Conservation (phyloP, 768 basidiomycete genomes). For the Aureoboletus auriporus region DNA sequence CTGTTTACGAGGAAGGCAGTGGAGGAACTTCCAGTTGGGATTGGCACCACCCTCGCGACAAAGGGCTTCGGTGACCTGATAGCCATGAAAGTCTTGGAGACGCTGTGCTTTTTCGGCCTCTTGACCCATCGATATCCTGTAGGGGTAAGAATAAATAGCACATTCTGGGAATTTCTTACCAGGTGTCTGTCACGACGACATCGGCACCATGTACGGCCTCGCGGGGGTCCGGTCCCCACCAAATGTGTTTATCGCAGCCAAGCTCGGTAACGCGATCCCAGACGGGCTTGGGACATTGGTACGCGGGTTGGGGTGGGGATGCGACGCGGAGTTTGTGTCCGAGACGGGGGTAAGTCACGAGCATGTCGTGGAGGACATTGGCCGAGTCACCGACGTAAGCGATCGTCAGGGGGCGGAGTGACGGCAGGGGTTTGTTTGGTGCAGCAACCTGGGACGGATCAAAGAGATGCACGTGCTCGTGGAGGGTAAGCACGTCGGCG, state of each 20-base stretch:
- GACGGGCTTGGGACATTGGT: conserved; percentile 68
- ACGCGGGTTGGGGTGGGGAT: conserved; percentile 56
- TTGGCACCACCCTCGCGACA: conserved; percentile 80
- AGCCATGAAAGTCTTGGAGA: conserved; percentile 82
- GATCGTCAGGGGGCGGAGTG: conserved; percentile 76
- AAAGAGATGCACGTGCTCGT: conserved; percentile 67
- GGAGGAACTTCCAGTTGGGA: conserved; percentile 89
- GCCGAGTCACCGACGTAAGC: conserved; percentile 94
- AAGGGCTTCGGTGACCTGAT: conserved; percentile 88
- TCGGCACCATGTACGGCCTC: conserved; percentile 90
- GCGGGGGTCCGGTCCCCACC: conserved; percentile 73
- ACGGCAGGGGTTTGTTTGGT: conserved; percentile 35
- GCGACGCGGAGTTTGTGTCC: conserved; percentile 87
- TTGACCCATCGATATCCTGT: conserved; percentile 98
- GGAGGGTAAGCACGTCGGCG: conserved; percentile 87
- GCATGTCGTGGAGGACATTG: conserved; percentile 96
- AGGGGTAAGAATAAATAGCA: not conserved
- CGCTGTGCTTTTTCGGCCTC: conserved; percentile 90
- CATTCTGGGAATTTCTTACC: conserved; percentile 43
- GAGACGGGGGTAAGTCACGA: conserved; percentile 88
- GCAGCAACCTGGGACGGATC: conserved; percentile 20
- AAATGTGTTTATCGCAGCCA: conserved; percentile 66
- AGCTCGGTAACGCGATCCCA: conserved; percentile 79
- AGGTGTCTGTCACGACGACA: conserved; percentile 96
- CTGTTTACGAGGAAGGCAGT: conserved; percentile 89